Evolutionary conservation across 768 basidiomycete species (phyloP).

Genomic region (Cytidiella melzeri): DNA sequence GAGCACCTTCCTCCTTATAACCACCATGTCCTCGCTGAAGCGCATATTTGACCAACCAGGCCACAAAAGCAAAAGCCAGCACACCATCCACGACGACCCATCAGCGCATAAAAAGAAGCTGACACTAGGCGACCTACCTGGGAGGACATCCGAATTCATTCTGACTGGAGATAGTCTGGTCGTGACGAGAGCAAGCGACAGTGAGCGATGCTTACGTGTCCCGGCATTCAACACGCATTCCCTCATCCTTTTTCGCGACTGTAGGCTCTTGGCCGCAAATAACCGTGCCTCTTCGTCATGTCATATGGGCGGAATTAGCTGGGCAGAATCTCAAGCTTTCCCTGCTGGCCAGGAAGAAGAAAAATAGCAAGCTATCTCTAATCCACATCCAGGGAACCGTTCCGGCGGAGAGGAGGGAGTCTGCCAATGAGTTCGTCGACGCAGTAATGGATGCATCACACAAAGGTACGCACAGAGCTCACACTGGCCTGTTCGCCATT

Average conservation of each 20-base stretch:
- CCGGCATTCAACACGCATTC: no score
- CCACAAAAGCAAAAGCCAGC: no score
- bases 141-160: conserved; percentile 20
- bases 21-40: no score
- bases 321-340: conserved; percentile 39
- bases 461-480: conserved; percentile 42
- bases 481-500: conserved; percentile 14
- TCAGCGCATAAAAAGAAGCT: no score
- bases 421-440: conserved; percentile 46
- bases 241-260: no score
- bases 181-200: conserved; percentile 19
- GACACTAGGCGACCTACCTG: conserved; percentile 11
- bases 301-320: conserved; percentile 46
- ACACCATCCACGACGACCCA: no score
- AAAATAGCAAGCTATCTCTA: conserved; percentile 36
- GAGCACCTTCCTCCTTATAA: no score
- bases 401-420: conserved; percentile 26
- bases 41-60: no score
- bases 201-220: conserved; percentile 10
- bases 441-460: conserved; percentile 54
- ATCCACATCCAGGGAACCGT: conserved; percentile 39
- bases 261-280: conserved; percentile 14
- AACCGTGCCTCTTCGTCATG: conserved; percentile 39
- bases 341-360: conserved; percentile 38
- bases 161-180: conserved; percentile 24